A percentile compares a stretch with the other conserved stretches of the same genome.
Conservation (phyloP, 208 protist species). For the Acanthamoeba quina region DNA sequence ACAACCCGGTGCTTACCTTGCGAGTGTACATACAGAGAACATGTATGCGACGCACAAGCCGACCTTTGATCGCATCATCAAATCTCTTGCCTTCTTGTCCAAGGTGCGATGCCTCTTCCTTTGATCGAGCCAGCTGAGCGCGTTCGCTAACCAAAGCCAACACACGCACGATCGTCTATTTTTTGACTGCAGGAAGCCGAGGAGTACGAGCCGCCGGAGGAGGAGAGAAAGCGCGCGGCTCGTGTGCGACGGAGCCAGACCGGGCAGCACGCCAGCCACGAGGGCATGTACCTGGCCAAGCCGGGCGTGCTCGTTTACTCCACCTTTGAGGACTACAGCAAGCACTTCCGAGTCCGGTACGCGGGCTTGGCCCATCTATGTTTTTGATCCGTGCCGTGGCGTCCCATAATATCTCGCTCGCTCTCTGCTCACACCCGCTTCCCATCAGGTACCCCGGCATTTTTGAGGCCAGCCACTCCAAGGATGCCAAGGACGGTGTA, state of each 20-base stretch:
- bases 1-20: too few species aligned
- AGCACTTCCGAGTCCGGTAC: constrained; percentile 23
- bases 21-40: background rate
- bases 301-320: background rate
- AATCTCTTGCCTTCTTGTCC: background rate
- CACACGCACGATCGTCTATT: background rate
- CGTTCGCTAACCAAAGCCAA: background rate
- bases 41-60: constrained; percentile 3
- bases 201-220: constrained; percentile 18
- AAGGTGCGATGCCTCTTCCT: background rate
- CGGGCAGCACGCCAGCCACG: background rate
- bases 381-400: too few species aligned
- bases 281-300: constrained; percentile 28
- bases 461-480: background rate
- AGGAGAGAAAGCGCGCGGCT: constrained; percentile 7
- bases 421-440: background rate
- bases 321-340: background rate
- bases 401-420: background rate
- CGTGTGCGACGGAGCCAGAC: background rate
- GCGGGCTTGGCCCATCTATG: background rate
- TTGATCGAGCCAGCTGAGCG: background rate
- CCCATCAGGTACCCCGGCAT: background rate
- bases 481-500: background rate
- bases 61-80: constrained; percentile 1
- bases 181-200: background rate